These are phyloP conservation scores for Pelargonium nanum DNA, from an alignment of 345 rosid species.

Conservation along the genomic window DNA sequence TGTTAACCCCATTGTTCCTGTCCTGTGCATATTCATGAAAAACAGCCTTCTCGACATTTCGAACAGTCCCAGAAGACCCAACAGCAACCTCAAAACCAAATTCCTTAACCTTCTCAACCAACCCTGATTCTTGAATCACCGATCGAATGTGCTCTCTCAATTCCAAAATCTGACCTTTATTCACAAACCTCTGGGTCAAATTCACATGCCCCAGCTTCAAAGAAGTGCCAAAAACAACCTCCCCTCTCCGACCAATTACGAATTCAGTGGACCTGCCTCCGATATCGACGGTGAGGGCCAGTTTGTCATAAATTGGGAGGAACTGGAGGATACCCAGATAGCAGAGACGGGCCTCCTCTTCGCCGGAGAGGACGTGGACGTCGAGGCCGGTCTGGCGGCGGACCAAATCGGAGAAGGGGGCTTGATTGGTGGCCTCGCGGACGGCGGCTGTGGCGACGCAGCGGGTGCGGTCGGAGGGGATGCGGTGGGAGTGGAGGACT, in stretches of 20 bases:
- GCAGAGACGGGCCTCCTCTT: constrained; percentile 49
- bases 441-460: constrained; percentile 66
- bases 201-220: constrained; percentile 57
- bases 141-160: constrained; percentile 36
- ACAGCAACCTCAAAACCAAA: constrained; percentile 45
- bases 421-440: constrained; percentile 36
- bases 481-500: constrained; percentile 26
- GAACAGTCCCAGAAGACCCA: constrained; percentile 60
- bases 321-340: constrained; percentile 61
- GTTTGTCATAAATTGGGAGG: constrained; percentile 39
- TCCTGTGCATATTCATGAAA: constrained; percentile 27
- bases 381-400: constrained; percentile 26
- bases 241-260: constrained; percentile 42
- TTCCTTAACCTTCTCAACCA: constrained; percentile 33
- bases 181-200: constrained; percentile 36
- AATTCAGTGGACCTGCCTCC: constrained; percentile 79
- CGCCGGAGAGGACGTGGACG: constrained; percentile 43
- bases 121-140: constrained; percentile 31
- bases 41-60: constrained; percentile 55
- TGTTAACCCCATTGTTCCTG: constrained; percentile 4
- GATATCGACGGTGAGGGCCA: constrained; percentile 43
- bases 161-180: constrained; percentile 12
- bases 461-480: constrained; percentile 19
- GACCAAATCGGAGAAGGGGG: constrained; percentile 17
- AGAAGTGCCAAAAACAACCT: constrained; percentile 33